phyloP scores from a whole-genome alignment of 345 rosid species.

The Kandelia obovata region DNA sequence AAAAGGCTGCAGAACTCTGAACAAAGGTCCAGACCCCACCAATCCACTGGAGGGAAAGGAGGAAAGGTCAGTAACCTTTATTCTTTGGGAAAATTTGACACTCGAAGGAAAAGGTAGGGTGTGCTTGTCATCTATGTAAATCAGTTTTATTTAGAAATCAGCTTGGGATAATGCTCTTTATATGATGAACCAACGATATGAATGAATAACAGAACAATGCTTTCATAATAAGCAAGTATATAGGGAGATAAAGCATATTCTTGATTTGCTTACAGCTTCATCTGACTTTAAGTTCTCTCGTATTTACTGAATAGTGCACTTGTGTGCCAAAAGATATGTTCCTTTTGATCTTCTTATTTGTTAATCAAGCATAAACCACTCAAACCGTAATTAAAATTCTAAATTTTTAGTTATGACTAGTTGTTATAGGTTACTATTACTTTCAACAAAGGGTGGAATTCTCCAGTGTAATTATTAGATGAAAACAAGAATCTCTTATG shows the following conservation, averaged over 20 bases:
- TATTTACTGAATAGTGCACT: no score
- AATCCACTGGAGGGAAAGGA: conserved; percentile 74
- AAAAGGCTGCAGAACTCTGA: conserved; percentile 85
- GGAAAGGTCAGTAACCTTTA: conserved; percentile 56
- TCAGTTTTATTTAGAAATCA: neutral
- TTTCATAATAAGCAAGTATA: no score
- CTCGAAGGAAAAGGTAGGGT: neutral
- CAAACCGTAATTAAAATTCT: neutral
- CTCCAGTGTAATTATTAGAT: neutral
- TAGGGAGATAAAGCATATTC: no score
- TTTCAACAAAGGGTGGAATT: neutral
- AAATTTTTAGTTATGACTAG: neutral
- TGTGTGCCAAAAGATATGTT: neutral
- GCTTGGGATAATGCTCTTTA: neutral
- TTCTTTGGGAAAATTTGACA: neutral
- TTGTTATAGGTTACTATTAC: no score
- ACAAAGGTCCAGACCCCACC: conserved; percentile 86
- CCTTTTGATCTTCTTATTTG: neutral
- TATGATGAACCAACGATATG: neutral
- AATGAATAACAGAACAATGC: neutral
- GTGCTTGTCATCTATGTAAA: neutral
- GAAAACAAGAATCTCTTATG: neutral
- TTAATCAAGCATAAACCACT: neutral
- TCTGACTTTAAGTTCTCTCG: neutral
- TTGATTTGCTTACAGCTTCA: neutral